phyloP scores from a whole-genome alignment of 2,329 filamentous ascomycete genomes.

The Penicillium decumbens region DNA sequence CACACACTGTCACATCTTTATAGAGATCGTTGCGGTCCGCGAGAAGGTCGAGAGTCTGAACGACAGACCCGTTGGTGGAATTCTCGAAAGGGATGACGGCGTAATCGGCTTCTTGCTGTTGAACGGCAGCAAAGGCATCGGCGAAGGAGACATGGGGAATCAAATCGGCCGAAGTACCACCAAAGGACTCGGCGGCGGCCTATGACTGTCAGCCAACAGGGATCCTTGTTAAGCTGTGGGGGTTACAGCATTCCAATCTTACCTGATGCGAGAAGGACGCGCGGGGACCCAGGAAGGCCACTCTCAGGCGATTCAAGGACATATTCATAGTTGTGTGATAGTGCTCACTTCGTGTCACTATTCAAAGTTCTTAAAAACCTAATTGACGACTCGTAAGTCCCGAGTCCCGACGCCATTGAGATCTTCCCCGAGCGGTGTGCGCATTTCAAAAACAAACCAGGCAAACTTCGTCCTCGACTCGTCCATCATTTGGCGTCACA shows the following conservation, averaged over 20 bases:
- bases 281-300: constrained; percentile 59
- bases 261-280: constrained; percentile 69
- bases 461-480: constrained; percentile 17
- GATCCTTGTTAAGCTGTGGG: constrained; percentile 21
- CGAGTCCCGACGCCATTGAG: constrained; percentile 1
- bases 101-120: constrained; percentile 58
- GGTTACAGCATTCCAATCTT: constrained; percentile 6
- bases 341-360: neutral
- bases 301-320: constrained; percentile 19
- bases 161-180: constrained; percentile 29
- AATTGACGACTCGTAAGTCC: no score
- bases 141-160: constrained; percentile 37
- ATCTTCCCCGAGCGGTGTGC: constrained; percentile 18
- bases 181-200: constrained; percentile 53
- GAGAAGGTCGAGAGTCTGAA: constrained; percentile 83
- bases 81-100: constrained; percentile 96
- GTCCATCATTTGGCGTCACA: constrained; percentile 1
- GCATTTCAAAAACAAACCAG: constrained; percentile 21
- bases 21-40: constrained; percentile 66
- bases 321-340: neutral
- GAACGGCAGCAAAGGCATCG: constrained; percentile 76
- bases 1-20: constrained; percentile 68
- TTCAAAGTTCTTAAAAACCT: neutral
- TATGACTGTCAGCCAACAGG: constrained; percentile 27
- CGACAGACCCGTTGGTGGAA: constrained; percentile 87